Evolutionary conservation across 768 basidiomycete genomes (phyloP), one percentile per base, ranked within the genome.

Genomic region (Scleroderma citrinum): DNA sequence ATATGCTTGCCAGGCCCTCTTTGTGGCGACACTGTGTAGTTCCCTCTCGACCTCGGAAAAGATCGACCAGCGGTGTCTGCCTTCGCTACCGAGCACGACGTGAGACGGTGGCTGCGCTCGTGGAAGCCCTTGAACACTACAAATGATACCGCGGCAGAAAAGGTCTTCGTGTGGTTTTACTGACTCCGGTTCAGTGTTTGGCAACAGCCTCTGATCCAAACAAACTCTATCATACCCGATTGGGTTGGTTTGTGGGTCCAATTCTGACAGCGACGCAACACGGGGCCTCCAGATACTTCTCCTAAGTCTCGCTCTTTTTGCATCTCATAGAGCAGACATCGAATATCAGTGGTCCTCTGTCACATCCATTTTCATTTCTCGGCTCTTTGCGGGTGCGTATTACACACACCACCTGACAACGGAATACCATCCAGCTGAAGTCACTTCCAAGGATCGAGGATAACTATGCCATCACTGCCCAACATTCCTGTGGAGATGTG

Each of bases 401-500:
- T 29, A 29, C 26, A 29, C 26, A 54, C 49, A 34, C 3, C 6
- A 30, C n/a, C 7, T 36, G 54, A 53, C 20, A 37, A 44, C 41
- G 8, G n/a, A 35, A 6, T n/a, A 36, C 19, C 19, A 37, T 19
- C 17, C 39, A 21, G 14, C 36, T 43, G 30, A 20, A 45, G 37
- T 31, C 31, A 26, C 42, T 26, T 20, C 30, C 49, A 23, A 40
- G 37, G 24, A 5, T 40, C 7, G 17, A 17, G 23, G 7, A 34
- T 5, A 34, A 30, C 39, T 52, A 61, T 62, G 61, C 16, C 34
- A 11, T 36, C 37, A n/a, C 38, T 54, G 20, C 62, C 61, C 26
- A 24, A 48, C 19, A 63, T 69, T 35, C 68, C 70, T 3, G 62
- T 63, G 31, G 70, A 72, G 46, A 58, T 72, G n/a, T 76, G 73